Evolutionary conservation across 768 basidiomycete genomes (phyloP), one percentile per base, ranked within the genome.

Genomic region (Tephrocybe rancida): DNA sequence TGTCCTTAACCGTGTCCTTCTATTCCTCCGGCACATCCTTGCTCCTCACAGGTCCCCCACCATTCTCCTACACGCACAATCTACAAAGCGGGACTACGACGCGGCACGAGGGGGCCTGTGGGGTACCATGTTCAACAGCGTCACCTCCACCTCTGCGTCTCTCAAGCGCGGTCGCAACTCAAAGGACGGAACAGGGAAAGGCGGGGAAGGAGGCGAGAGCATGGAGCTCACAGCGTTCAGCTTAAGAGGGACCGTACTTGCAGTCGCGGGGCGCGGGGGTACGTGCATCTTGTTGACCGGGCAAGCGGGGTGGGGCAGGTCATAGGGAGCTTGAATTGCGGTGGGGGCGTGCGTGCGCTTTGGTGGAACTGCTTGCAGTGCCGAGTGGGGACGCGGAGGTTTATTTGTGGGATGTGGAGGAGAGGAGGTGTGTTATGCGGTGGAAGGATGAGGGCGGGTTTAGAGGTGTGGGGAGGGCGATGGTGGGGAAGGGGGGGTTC

Each of bases 41-140:
- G 54, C 83, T 98, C 48, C 80, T 98, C 55, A 88, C 75, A 67
- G 96, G 95, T 0, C 84, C 86, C 10, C 85, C 95, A 5, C 97
- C 96, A 0, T 98, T 87, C 73, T 97, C 90, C 77, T 95, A 88
- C 69, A 89, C 90, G 1, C 94, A 95, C 69, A 95, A 97, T 67
- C 83, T 97, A 16, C 87, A 91, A 69, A 82, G 85, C 0, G 90
- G 89, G 6, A 65, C 80, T 8, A 81, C 87, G 44, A 70, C 73
- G 16, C 69, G 72, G 21, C 77, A 80, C 44, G 69, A 74, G 1
- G 79, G 8, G 78, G 91, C 2, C 73, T 95, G 2, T 93, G 91
- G 89, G 89, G 90, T 4, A 87, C 88, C 5, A 85, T 86, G 0
- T 89, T 84, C 61, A 72, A 70, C 16, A 60, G 68, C 11, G 24